Evolutionary conservation across 176 grass and related monocot species (phyloP), one percentile per base, ranked within the genome.

Genomic region (Oryza coarctata): DNA sequence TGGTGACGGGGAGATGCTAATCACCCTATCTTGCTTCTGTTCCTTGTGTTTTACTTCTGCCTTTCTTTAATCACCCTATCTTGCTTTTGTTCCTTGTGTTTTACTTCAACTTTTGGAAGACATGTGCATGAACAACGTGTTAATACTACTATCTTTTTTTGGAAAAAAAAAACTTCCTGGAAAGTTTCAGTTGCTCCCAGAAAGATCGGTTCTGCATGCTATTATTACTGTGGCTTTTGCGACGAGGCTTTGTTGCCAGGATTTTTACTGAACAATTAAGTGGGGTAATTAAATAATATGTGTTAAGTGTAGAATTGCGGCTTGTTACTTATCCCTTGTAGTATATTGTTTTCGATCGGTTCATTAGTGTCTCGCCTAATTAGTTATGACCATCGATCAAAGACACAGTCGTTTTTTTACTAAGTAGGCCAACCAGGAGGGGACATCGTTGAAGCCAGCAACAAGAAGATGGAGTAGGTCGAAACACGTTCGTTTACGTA

Each of bases 331-430:
- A 30, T 22, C 15, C 3, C 5, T 75, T 33, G n/a, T n/a, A n/a
- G 1, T 60, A 10, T 58, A 35, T 65, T 40, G 40, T 6, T 47
- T 28, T 0, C 2, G n/a, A 6, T 0, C 2, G n/a, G 9, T 50
- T 17, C 10, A 38, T 49, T 23, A 79, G 6, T 27, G 80, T 33
- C 20, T 73, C 63, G 31, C 75, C n/a, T 38, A 74, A 68, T 80
- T 33, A 25, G n/a, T 26, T 82, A 84, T 84, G 86, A 83, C 80
- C 0, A 23, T 0, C 35, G n/a, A n/a, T n/a, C n/a, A n/a, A 0
- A 4, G 23, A 0, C 36, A 25, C 36, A 27, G 2, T 23, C 17
- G 25, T 28, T 10, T 15, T 49, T n/a, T 5, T 65, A 17, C 13
- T 49, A 18, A 17, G 13, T 17, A 47, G 44, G 44, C 44, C 39